Base-by-base conservation (phyloP, 768 basidiomycete genomes). In the Mycena olivaceomarginata region DNA sequence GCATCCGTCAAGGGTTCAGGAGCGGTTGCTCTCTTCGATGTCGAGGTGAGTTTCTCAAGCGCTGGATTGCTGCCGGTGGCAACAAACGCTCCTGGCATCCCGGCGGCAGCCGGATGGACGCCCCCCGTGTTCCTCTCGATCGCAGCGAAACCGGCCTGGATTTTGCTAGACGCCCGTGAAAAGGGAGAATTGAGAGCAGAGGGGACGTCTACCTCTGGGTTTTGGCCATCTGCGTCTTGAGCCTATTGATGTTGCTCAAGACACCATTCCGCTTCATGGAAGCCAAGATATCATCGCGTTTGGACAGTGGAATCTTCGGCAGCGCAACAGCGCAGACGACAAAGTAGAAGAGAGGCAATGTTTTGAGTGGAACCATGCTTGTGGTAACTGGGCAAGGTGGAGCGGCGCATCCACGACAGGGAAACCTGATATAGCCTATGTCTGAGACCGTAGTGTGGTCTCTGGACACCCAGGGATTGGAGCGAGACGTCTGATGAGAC, bases 251-350 rank as follows among this genome's bases (percentile, higher is more conserved):
- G 67, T 77, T 67, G 39, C 67, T 20, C 41, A 77, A 31, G 39
- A 77, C 76, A 5, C 76, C 76, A 68, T 63, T 41, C n/a, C 76
- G 76, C 59, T 77, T 77, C 31, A 22, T 56, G 68, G 64, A 18
- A n/a, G 76, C 70, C 15, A 77, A 63, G 46, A 77, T 51, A 25
- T 77, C 76, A 5, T 77, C 72, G 57, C 76, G 76, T 57, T 77
- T 77, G 43, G 76, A 77, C 5, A 77, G 70, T 7, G 76, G 76
- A 22, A 77, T 77, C n/a, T 77, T 77, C 15, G 76, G 76, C 70
- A 77, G 41, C 46, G 76, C 76, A 51, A 62, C 64, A 39, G 70
- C 76, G 59, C 67, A 77, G 31, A 41, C 57, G 45, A 68, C 65
- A 43, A 77, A 48, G 69, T 62, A 77, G 22, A 77, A 64, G 7